Conservation (phyloP, 352 stramenopile genomes). For the Globisporangium yorkense region DNA sequence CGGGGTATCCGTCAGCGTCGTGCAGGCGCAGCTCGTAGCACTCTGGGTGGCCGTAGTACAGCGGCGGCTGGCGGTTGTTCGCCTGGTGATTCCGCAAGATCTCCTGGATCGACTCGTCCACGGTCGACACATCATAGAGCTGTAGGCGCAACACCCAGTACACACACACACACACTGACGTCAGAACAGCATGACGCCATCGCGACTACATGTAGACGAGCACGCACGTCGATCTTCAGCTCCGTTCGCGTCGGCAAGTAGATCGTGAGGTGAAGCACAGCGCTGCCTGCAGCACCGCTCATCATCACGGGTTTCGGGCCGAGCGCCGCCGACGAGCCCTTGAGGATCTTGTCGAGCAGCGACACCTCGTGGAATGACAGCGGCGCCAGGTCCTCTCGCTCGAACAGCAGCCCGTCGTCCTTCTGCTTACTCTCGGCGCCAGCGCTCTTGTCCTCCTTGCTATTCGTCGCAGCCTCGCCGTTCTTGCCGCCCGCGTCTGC, state of each 20-base stretch:
- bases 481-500: slow-evolving; percentile 7
- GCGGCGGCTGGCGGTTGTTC: slow-evolving; percentile 46
- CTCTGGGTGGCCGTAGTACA: slow-evolving; percentile 85
- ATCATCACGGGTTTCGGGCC: slow-evolving; percentile 55
- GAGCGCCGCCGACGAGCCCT: slow-evolving; percentile 38
- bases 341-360: slow-evolving; percentile 72
- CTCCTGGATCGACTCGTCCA: slow-evolving; percentile 85
- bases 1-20: slow-evolving; percentile 75
- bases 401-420: slow-evolving; percentile 58
- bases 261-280: slow-evolving; percentile 79
- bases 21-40: slow-evolving; percentile 85
- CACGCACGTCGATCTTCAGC: slow-evolving; percentile 82
- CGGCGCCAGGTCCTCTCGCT: slow-evolving; percentile 54
- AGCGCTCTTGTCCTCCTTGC: slow-evolving; percentile 12
- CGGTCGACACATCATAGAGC: slow-evolving; percentile 82
- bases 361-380: slow-evolving; percentile 68
- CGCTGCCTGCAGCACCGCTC: slow-evolving; percentile 39
- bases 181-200: too few relatives aligned
- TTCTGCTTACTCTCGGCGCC: slow-evolving; percentile 15
- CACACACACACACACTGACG: neutral
- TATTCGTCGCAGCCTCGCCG: neutral
- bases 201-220: neutral
- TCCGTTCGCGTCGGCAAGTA: slow-evolving; percentile 79
- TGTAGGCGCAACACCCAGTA: slow-evolving; percentile 14
- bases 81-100: slow-evolving; percentile 67